Evolutionary conservation across 116 monocot genomes (phyloP).

Genomic region (Iris pallida): DNA sequence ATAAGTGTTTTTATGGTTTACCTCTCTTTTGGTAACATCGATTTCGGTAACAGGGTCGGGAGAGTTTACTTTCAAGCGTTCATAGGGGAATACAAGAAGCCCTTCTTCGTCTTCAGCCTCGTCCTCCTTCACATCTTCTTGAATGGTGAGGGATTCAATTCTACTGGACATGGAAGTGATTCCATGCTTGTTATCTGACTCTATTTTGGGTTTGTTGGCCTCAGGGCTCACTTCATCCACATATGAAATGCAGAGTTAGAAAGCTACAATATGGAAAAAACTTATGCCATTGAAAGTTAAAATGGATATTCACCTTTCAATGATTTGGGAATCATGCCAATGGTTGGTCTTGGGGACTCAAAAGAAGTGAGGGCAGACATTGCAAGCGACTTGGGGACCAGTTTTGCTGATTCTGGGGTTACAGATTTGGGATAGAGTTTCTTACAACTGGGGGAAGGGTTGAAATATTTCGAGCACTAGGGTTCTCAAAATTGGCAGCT

Average conservation of each 20-base stretch:
- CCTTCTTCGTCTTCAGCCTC: conserved; percentile 45
- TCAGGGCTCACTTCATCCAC: conserved; percentile 27
- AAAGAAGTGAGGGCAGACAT: conserved; percentile 25
- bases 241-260: not conserved
- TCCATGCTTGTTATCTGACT: conserved; percentile 18
- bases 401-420: conserved; percentile 13
- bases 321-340: conserved; percentile 28
- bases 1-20: conserved; percentile 1
- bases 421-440: conserved; percentile 36
- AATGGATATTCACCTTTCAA: conserved; percentile 24
- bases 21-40: conserved; percentile 58
- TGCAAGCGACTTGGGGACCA: conserved; percentile 13
- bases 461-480: conserved; percentile 32
- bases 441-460: conserved; percentile 41
- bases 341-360: conserved; percentile 16
- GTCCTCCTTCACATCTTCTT: conserved; percentile 36
- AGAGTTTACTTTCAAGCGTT: conserved; percentile 36
- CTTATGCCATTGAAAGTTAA: not conserved
- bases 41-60: conserved; percentile 37
- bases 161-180: conserved; percentile 12
- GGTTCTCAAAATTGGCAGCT: conserved; percentile 57
- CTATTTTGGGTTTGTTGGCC: conserved; percentile 19
- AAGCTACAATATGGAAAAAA: not conserved
- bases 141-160: conserved; percentile 25
- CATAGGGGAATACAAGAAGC: conserved; percentile 43